Evolutionary conservation across 1,284 basidiomycete genomes (phyloP).

Genomic region (Grifola frondosa): DNA sequence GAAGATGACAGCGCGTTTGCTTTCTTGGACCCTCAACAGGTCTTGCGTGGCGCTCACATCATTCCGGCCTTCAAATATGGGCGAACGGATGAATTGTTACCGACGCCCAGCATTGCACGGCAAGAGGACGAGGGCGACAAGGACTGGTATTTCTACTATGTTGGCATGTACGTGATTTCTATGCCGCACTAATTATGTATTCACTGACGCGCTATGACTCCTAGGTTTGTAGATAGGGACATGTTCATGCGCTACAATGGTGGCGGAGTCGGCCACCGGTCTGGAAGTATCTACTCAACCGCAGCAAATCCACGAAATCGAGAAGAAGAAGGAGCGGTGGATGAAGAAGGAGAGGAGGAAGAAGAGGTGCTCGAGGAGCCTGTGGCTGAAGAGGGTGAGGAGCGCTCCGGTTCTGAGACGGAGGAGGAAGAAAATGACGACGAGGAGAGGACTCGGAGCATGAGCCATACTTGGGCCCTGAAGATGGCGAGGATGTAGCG

Average conservation of each 20-base stretch:
- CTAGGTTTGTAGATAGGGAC: slow-evolving; percentile 3
- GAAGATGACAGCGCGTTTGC: slow-evolving; percentile 25
- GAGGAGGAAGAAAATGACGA: too few relatives aligned
- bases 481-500: too few relatives aligned
- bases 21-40: slow-evolving; percentile 30
- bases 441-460: too few relatives aligned
- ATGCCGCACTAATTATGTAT: too few relatives aligned
- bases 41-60: slow-evolving; percentile 30
- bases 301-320: too few relatives aligned
- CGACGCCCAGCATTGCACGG: slow-evolving; percentile 20
- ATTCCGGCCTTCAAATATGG: slow-evolving; percentile 28
- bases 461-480: too few relatives aligned
- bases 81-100: slow-evolving; percentile 5
- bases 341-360: too few relatives aligned
- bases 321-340: too few relatives aligned
- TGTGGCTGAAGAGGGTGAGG: too few relatives aligned
- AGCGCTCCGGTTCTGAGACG: too few relatives aligned
- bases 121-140: background rate
- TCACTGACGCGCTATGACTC: background rate
- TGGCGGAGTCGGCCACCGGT: background rate
- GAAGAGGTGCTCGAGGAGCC: too few relatives aligned
- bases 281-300: too few relatives aligned
- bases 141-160: slow-evolving; percentile 6
- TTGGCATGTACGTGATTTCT: slow-evolving; percentile 4
- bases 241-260: slow-evolving; percentile 4